A percentile compares a stretch with the other conserved stretches of the same genome.
phyloP scores from a whole-genome alignment of 2,329 filamentous ascomycete genomes.

The Aureobasidium vineae region DNA sequence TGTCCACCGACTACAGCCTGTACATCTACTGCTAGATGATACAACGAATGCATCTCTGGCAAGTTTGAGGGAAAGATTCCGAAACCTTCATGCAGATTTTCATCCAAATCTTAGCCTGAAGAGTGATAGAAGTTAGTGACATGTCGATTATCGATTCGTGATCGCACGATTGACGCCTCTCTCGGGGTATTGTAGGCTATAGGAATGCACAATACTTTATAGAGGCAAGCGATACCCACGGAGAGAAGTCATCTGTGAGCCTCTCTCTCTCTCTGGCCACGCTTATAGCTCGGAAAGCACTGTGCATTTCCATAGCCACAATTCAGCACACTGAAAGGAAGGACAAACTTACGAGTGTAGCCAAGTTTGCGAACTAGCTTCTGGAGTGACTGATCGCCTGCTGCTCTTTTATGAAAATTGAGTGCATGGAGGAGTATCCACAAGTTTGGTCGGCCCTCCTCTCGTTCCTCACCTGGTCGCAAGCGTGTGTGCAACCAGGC shows the following conservation, averaged over 20 bases:
- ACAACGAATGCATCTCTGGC: slow-evolving; percentile 2
- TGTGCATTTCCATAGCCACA: not conserved
- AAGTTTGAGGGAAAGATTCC: not conserved
- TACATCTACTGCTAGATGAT: slow-evolving; percentile 6
- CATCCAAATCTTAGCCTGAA: not conserved
- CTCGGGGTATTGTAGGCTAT: no score
- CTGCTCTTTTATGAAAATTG: not conserved
- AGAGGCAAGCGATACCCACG: no score
- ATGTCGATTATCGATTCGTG: not conserved
- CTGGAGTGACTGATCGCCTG: not conserved
- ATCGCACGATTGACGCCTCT: no score
- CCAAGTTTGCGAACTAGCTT: not conserved
- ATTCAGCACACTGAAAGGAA: not conserved
- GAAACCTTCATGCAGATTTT: not conserved
- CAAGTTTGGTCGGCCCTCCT: not conserved
- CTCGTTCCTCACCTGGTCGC: not conserved
- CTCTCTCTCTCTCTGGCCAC: no score
- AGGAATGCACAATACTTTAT: no score
- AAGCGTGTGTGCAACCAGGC: not conserved
- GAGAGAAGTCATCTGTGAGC: no score
- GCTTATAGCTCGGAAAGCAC: no score
- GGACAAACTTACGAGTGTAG: slow-evolving; percentile 12
- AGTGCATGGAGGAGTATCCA: slow-evolving; percentile 5
- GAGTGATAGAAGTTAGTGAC: not conserved
- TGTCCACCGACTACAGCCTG: slow-evolving; percentile 7